Evolutionary conservation across 2,329 filamentous ascomycete species (phyloP).

Genomic region (Alternaria dauci): DNA sequence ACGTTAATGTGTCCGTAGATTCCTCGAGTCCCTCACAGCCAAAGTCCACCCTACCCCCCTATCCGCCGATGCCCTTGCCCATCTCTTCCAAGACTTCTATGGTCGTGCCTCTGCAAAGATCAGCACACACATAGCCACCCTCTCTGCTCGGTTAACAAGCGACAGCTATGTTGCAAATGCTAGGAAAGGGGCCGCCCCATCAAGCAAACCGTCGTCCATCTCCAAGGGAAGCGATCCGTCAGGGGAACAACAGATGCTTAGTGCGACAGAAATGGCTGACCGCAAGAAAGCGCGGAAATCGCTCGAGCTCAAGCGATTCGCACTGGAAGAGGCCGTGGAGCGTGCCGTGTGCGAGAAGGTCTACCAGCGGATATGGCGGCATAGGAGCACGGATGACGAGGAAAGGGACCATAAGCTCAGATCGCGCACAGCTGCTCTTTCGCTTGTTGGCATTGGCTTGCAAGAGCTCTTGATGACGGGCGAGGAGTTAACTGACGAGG

Average conservation of each 20-base stretch:
- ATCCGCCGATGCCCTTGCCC: conserved; percentile 80
- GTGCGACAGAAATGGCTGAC: conserved; percentile 81
- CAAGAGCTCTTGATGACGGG: conserved; percentile 74
- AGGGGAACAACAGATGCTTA: conserved; percentile 85
- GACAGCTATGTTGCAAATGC: conserved; percentile 56
- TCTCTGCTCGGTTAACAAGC: conserved; percentile 78
- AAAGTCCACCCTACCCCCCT: conserved; percentile 87
- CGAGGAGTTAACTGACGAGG: conserved; percentile 63
- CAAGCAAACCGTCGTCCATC: conserved; percentile 51
- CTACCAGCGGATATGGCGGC: conserved; percentile 89
- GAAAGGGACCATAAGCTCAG: conserved; percentile 93
- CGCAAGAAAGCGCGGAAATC: conserved; percentile 79
- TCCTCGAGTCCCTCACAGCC: conserved; percentile 87
- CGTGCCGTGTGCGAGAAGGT: conserved; percentile 81
- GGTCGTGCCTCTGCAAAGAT: conserved; percentile 80
- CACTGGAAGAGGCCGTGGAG: conserved; percentile 91
- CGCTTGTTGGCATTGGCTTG: conserved; percentile 89
- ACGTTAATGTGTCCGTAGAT: conserved; percentile 63
- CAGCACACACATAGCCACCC: conserved; percentile 81
- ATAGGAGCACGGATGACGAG: conserved; percentile 90
- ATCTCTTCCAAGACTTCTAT: conserved; percentile 97
- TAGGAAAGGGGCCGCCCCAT: conserved; percentile 52
- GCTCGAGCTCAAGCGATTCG: conserved; percentile 77
- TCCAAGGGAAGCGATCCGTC: conserved; percentile 46
- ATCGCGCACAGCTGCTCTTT: conserved; percentile 89